Evolutionary conservation across 2,329 filamentous ascomycete species (phyloP).

Genomic region (Alternaria sp.): DNA sequence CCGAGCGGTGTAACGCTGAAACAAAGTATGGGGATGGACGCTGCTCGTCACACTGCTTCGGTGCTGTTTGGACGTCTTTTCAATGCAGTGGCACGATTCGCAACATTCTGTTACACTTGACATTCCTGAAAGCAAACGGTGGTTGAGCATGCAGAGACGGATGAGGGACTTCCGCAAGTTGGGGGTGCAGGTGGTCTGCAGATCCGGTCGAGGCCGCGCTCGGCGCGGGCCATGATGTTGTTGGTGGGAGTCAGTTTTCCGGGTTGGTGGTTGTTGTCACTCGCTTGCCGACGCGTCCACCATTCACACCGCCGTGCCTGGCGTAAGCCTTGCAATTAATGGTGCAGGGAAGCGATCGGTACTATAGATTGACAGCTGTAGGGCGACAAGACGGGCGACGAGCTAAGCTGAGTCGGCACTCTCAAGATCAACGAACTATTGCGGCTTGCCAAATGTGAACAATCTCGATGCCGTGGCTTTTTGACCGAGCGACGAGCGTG

Average conservation of each 20-base stretch:
- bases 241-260: constrained; percentile 21
- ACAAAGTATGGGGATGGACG: constrained; percentile 30
- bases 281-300: constrained; percentile 25
- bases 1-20: constrained; percentile 35
- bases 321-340: constrained; percentile 31
- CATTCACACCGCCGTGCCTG: constrained; percentile 29
- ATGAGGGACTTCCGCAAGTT: constrained; percentile 1
- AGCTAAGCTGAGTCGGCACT: constrained; percentile 17
- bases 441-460: constrained; percentile 15
- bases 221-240: constrained; percentile 2
- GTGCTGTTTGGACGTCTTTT: constrained; percentile 29
- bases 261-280: constrained; percentile 28
- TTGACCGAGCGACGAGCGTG: constrained; percentile 26
- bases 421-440: constrained; percentile 18
- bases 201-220: constrained; percentile 10
- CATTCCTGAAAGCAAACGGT: constrained; percentile 16
- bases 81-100: constrained; percentile 34
- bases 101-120: constrained; percentile 23
- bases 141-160: constrained; percentile 2
- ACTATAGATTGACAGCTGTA: constrained; percentile 37
- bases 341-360: constrained; percentile 31
- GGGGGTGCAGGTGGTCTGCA: constrained; percentile 4
- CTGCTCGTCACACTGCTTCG: constrained; percentile 13
- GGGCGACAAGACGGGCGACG: constrained; percentile 36
- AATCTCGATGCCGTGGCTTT: constrained; percentile 12